These are phyloP conservation scores for Spathaspora boniae DNA, from an alignment of 805 yeast species.

Conservation along the genomic window DNA sequence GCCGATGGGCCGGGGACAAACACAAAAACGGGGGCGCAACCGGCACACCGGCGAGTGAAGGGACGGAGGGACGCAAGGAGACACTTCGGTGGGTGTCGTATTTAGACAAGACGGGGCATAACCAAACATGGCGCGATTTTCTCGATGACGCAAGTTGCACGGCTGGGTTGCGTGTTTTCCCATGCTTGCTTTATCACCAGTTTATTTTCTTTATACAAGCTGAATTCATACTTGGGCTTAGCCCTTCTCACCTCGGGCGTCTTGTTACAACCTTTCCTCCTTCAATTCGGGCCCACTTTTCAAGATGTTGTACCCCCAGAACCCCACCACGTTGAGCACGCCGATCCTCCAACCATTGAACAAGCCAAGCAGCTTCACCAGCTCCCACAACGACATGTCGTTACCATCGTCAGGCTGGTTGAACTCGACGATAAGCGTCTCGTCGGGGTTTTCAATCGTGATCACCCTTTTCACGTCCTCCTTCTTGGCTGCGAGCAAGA, in stretches of 20 bases:
- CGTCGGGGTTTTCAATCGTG: constrained; percentile 42
- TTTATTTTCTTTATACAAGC: neutral
- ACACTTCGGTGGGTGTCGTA: too few species aligned
- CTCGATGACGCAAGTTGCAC: too few species aligned
- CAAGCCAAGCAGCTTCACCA: constrained; percentile 27
- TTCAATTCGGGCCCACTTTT: constrained; percentile 42
- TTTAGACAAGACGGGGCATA: too few species aligned
- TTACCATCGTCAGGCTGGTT: constrained; percentile 19
- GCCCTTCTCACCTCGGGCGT: too few species aligned
- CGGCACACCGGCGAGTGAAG: too few species aligned
- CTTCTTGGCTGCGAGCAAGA: constrained; percentile 44
- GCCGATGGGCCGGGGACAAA: too few species aligned
- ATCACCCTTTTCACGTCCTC: constrained; percentile 35
- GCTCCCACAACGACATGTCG: constrained; percentile 36
- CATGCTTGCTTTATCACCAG: neutral
- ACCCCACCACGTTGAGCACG: constrained; percentile 70
- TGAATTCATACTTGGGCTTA: neutral
- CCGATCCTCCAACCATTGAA: constrained; percentile 95
- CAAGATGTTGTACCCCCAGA: constrained; percentile 71
- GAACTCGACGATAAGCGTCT: constrained; percentile 55
- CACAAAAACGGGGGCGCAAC: too few species aligned
- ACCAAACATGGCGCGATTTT: too few species aligned
- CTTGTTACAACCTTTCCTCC: constrained; percentile 26
- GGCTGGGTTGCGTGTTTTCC: too few species aligned
- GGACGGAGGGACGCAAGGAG: too few species aligned